Evolutionary conservation across 2,329 filamentous ascomycete genomes (phyloP), one percentile per base, ranked within the genome.

Genomic region (Monilinia laxa): DNA sequence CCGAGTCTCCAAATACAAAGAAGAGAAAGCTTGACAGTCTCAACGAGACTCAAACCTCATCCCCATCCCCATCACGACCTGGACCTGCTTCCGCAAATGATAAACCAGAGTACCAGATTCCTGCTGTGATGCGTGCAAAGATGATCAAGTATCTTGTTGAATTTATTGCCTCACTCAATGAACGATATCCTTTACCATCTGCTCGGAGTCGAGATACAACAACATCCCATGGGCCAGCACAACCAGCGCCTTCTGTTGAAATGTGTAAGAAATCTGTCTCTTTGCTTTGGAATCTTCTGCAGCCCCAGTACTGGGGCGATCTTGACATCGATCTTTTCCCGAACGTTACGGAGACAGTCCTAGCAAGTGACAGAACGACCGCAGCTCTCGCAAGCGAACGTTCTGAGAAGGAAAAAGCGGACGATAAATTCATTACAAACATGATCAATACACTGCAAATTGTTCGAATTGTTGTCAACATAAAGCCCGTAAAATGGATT

Each of bases 391-490:
- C 82, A n/a, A 82, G 83, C 18, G 86, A 88, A 66, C 83, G 84
- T 7, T 77, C 80, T 0, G 86, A 89, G 69, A 87, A 87, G 65
- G 90, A 92, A 62, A 91, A 91, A 73, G 85, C 84, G n/a, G 89
- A 93, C 70, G 90, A 93, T 52, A 93, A 92, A 77, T 93, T 93
- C 74, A 84, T 90, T 53, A 96, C 91, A 0, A 89, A 90, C 70
- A 94, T 97, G 78, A 87, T 99, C 79, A 99, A 99, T 76, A 93
- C 93, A 1, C 83, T 99, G 18, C 93, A 98, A 76, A 91, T 98
- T 52, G 83, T 99, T 68, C 91, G 94, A 58, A 90, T 97, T 68
- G 88, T 99, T 58, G 83, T 98, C 68, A 92, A 95, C 73, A 88
- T 90, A 70, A 96, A 97, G 78, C 82, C 91, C 0, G 89, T 97